Evolutionary conservation across 441 rosid species (phyloP), one percentile per base, ranked within the genome.

Genomic region (Gossypium davidsonii): DNA sequence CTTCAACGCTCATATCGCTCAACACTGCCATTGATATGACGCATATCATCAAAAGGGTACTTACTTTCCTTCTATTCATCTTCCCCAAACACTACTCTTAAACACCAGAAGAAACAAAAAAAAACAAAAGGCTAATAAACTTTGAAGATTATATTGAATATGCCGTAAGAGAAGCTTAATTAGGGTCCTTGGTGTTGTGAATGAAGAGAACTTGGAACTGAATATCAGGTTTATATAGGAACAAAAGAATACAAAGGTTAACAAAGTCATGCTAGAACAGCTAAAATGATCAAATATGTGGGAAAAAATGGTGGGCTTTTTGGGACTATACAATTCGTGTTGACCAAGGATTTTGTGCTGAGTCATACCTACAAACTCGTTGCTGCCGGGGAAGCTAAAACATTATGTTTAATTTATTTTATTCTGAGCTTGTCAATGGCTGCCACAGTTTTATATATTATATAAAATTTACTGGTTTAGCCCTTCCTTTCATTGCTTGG

Each of bases 341-440:
- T 79, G 89, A 82, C 82, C 75, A 55, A 53, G 70, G 25, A 60
- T 3, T 58, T 78, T 63, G 84, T 73, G 72, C 20, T 2, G 25
- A 53, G 76, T 80, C 82, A 20, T 37, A 42, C 28, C 6, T 0
- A 37, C n/a, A 21, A 9, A n/a, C 63, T 58, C 63, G 63, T 58
- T 25, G 12, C 79, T 78, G 66, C 67, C 7, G 61, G 67, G 42
- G 21, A 55, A 61, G 18, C 3, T 44, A 64, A 71, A 71, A 44
- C 68, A 14, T 20, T 14, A 25, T 23, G 31, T 18, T 73, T 56
- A 1, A 1, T 17, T n/a, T 39, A 14, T 10, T 17, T 20, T 39
- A 14, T 10, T 60, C 66, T 81, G 72, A 78, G 70, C 6, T 11
- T 25, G 26, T 76, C 75, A 55, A 37, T 14, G 23, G 21, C 39